These are phyloP conservation scores for Peniophora sp. DNA, from an alignment of 1,284 basidiomycete genomes.

Conservation along the genomic window DNA sequence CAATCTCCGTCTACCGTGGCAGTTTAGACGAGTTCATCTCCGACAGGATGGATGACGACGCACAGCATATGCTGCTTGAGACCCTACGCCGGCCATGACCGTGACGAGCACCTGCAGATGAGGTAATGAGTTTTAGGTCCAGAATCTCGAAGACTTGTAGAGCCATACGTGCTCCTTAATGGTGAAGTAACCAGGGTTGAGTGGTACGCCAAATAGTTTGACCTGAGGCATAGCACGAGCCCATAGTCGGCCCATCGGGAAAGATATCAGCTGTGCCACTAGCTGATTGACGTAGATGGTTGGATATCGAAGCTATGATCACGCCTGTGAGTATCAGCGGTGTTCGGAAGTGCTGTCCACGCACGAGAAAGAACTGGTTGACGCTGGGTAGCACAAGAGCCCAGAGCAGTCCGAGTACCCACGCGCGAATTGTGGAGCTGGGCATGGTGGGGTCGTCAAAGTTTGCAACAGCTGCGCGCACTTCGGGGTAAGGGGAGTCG, in stretches of 20 bases:
- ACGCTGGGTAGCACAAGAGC: constrained; percentile 41
- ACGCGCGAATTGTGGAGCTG: constrained; percentile 27
- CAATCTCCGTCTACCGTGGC: constrained; percentile 40
- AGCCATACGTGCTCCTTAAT: constrained; percentile 32
- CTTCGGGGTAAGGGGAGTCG: constrained; percentile 1
- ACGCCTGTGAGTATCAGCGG: constrained; percentile 9
- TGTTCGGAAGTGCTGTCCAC: neutral
- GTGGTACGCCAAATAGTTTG: constrained; percentile 30
- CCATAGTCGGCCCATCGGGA: constrained; percentile 36
- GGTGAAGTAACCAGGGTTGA: constrained; percentile 40
- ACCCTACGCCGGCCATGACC: constrained; percentile 65
- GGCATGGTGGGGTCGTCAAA: constrained; percentile 17
- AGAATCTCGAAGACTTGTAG: neutral
- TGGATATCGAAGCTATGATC: constrained; percentile 39
- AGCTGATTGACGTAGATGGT: constrained; percentile 34
- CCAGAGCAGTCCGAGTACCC: constrained; percentile 34
- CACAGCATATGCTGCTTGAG: constrained; percentile 47
- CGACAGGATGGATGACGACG: constrained; percentile 5
- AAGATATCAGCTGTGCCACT: constrained; percentile 38
- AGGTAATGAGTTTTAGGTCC: neutral
- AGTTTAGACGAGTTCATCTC: neutral
- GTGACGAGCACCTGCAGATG: constrained; percentile 34
- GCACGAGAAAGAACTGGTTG: constrained; percentile 7
- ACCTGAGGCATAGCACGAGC: constrained; percentile 32
- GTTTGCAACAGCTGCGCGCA: constrained; percentile 3